A percentile compares a stretch with the other conserved stretches of the same genome.
Evolutionary conservation across 768 basidiomycete genomes (phyloP).

Genomic region (Serendipita sp.): DNA sequence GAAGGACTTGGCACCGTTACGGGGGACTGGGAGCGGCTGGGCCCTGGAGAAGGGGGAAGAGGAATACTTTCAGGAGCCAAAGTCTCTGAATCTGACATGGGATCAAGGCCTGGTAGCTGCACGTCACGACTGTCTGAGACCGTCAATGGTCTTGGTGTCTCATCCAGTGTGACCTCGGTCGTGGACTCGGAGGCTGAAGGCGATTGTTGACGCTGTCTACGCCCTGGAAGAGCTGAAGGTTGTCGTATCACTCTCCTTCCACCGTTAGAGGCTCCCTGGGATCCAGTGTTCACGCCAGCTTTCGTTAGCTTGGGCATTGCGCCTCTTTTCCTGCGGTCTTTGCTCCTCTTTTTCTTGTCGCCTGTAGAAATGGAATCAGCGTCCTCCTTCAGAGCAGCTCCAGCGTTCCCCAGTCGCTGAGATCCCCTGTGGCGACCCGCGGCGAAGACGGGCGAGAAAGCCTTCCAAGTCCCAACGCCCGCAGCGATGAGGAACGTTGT

Average conservation of each 20-base stretch:
- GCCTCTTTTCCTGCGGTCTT: background rate
- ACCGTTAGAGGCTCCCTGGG: background rate
- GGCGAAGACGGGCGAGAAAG: background rate
- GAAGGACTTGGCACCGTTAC: background rate
- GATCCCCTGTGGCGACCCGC: background rate
- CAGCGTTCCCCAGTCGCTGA: background rate
- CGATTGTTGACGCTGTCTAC: background rate
- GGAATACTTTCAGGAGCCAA: background rate
- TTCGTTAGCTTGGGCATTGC: background rate
- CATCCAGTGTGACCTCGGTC: background rate
- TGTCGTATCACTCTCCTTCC: background rate
- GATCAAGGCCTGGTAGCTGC: too few relatives aligned
- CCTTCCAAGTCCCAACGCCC: slow-evolving; percentile 3
- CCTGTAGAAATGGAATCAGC: background rate
- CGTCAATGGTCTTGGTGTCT: too few relatives aligned
- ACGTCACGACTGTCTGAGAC: too few relatives aligned
- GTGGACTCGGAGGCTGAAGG: background rate
- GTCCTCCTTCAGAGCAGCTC: background rate
- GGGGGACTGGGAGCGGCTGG: background rate
- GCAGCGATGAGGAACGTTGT: slow-evolving; percentile 4
- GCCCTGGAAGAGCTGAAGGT: background rate
- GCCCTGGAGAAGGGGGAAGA: background rate
- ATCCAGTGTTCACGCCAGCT: background rate
- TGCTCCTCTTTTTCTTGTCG: background rate
- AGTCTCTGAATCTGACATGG: background rate